Evolutionary conservation across 768 basidiomycete genomes (phyloP).

Genomic region (Naganishia kalamii): DNA sequence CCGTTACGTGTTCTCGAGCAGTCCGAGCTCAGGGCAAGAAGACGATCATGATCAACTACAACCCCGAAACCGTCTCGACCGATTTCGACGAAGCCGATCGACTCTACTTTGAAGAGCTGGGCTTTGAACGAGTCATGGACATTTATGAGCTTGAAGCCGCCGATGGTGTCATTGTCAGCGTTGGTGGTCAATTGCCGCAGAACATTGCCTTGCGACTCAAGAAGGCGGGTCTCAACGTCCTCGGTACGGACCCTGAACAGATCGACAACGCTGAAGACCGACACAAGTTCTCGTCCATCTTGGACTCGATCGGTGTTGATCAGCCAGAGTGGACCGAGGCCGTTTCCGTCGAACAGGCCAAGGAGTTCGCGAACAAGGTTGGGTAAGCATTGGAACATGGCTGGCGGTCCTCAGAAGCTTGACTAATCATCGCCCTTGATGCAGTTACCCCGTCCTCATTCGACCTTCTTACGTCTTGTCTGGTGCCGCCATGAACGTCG

Average conservation of each 20-base stretch:
- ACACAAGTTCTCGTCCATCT: conserved; percentile 96
- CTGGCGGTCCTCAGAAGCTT: neutral
- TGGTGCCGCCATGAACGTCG: conserved; percentile 98
- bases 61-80: conserved; percentile 97
- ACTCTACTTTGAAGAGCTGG: conserved; percentile 96
- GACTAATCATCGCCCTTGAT: conserved; percentile 14
- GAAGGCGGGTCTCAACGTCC: conserved; percentile 78
- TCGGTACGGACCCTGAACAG: conserved; percentile 89
- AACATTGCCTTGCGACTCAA: conserved; percentile 96
- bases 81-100: conserved; percentile 99
- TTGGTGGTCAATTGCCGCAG: conserved; percentile 96
- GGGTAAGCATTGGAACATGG: conserved; percentile 51
- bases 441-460: conserved; percentile 86
- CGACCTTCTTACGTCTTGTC: conserved; percentile 98
- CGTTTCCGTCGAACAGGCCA: conserved; percentile 78
- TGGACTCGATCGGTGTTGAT: conserved; percentile 90
- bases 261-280: conserved; percentile 98
- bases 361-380: conserved; percentile 80
- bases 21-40: conserved; percentile 85
- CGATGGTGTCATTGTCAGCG: conserved; percentile 88
- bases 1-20: conserved; percentile 93
- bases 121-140: conserved; percentile 98
- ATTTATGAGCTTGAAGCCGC: conserved; percentile 95
- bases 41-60: conserved; percentile 99
- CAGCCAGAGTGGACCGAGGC: conserved; percentile 96